These are phyloP conservation scores for Diutina siamensis DNA, from an alignment of 1,139 yeast genomes.

Conservation along the genomic window DNA sequence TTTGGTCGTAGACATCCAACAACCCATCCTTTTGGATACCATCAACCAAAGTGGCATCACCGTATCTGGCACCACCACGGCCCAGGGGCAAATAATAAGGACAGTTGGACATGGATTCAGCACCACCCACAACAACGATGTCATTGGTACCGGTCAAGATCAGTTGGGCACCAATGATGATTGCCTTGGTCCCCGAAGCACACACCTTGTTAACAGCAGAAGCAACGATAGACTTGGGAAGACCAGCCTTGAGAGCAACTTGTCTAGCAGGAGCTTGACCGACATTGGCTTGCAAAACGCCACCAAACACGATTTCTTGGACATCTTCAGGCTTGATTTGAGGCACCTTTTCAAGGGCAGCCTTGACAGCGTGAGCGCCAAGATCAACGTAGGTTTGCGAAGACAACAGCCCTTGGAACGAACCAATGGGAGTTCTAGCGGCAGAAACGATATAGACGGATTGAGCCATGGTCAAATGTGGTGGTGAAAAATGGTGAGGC, in stretches of 20 bases:
- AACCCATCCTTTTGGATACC: slow-evolving; percentile 89
- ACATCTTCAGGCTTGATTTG: slow-evolving; percentile 66
- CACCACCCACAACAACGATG: slow-evolving; percentile 92
- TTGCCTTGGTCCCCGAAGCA: slow-evolving; percentile 92
- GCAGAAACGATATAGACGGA: slow-evolving; percentile 81
- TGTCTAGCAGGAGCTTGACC: slow-evolving; percentile 99
- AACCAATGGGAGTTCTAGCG: slow-evolving; percentile 90
- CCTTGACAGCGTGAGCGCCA: slow-evolving; percentile 85
- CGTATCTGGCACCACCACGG: slow-evolving; percentile 82
- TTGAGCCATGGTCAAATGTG: slow-evolving; percentile 3
- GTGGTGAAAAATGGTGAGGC: neutral
- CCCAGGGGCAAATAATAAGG: slow-evolving; percentile 88
- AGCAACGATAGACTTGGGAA: slow-evolving; percentile 67
- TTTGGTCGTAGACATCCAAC: slow-evolving; percentile 74
- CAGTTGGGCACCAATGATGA: slow-evolving; percentile 82
- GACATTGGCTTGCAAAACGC: slow-evolving; percentile 83
- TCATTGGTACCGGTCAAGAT: slow-evolving; percentile 85
- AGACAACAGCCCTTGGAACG: slow-evolving; percentile 76
- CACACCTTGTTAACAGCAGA: slow-evolving; percentile 94
- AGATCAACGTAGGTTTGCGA: slow-evolving; percentile 71
- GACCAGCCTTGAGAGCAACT: slow-evolving; percentile 86
- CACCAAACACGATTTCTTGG: slow-evolving; percentile 88
- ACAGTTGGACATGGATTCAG: slow-evolving; percentile 93
- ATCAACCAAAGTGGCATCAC: slow-evolving; percentile 68
- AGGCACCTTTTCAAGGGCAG: slow-evolving; percentile 77